phyloP scores from a whole-genome alignment of 2,329 filamentous ascomycete species.

The Scopulariopsis brevicaulis region DNA sequence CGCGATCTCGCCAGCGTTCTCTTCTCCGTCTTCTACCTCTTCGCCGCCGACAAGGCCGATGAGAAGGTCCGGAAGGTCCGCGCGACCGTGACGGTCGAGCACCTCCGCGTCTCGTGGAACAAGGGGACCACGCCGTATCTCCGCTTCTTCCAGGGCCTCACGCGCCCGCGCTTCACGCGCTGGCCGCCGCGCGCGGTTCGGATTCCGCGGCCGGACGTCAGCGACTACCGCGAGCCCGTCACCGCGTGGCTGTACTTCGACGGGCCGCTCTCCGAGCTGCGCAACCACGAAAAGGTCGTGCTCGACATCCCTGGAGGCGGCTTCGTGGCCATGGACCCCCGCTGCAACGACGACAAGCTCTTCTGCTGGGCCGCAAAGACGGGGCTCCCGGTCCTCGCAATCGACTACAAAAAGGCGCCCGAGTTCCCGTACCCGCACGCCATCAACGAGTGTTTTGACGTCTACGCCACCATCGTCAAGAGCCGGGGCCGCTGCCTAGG shows the following conservation, averaged over 20 bases:
- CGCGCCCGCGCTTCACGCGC: conserved; percentile 68
- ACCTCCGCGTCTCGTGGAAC: conserved; percentile 89
- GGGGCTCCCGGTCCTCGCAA: conserved; percentile 75
- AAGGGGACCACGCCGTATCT: conserved; percentile 87
- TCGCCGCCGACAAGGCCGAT: conserved; percentile 87
- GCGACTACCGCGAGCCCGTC: conserved; percentile 74
- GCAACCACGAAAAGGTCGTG: conserved; percentile 66
- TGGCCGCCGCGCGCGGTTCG: conserved; percentile 75
- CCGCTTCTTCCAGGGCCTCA: conserved; percentile 54
- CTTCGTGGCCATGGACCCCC: conserved; percentile 94
- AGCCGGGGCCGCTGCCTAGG: conserved; percentile 29
- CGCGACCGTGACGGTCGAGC: conserved; percentile 77
- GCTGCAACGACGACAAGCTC: conserved; percentile 87
- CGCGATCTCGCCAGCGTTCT: conserved; percentile 72
- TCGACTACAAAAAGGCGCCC: conserved; percentile 63
- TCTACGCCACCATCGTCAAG: conserved; percentile 23
- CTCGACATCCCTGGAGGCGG: conserved; percentile 89
- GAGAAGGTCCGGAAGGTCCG: conserved; percentile 92
- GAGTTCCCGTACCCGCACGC: conserved; percentile 37
- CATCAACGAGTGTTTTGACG: conserved; percentile 38
- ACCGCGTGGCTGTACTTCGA: conserved; percentile 91
- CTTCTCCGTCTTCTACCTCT: conserved; percentile 82
- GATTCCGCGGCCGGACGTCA: conserved; percentile 69
- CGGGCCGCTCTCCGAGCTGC: conserved; percentile 67
- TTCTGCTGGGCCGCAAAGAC: conserved; percentile 85